phyloP scores from a whole-genome alignment of 2,329 filamentous ascomycete species.

The Didymella pinodella region DNA sequence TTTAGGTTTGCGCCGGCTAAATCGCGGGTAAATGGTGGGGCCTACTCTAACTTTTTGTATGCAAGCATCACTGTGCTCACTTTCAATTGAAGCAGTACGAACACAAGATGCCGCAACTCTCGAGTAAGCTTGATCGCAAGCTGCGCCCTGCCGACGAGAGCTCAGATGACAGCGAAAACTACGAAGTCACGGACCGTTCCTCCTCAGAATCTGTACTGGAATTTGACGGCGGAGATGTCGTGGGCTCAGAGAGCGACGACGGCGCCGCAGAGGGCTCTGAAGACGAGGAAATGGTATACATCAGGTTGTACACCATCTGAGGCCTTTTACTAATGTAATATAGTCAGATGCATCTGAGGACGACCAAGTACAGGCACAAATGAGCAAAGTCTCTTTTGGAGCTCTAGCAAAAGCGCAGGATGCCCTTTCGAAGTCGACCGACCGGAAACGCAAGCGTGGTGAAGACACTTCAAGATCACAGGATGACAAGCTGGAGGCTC shows the following conservation, averaged over 20 bases:
- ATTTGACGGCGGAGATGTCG: conserved; percentile 44
- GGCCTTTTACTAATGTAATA: conserved; percentile 16
- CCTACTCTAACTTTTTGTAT: conserved; percentile 19
- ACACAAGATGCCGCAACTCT: conserved; percentile 43
- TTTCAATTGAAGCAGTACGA: neutral
- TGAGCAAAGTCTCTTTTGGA: conserved; percentile 80
- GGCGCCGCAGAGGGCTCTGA: conserved; percentile 19
- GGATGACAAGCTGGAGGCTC: conserved; percentile 56
- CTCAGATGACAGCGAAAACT: conserved; percentile 50
- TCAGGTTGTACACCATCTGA: neutral
- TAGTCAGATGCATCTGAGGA: conserved; percentile 49
- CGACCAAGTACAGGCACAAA: conserved; percentile 53
- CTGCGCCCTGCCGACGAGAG: conserved; percentile 48
- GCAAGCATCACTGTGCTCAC: neutral
- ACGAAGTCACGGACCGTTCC: conserved; percentile 51
- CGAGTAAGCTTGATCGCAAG: conserved; percentile 47
- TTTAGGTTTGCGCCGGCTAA: conserved; percentile 22
- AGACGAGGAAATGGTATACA: conserved; percentile 43
- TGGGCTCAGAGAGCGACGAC: conserved; percentile 47
- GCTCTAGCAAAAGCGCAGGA: conserved; percentile 88
- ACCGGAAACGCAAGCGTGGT: conserved; percentile 55
- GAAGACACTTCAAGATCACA: conserved; percentile 51
- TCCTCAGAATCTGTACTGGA: conserved; percentile 53
- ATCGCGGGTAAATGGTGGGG: conserved; percentile 5
- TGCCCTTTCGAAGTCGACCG: conserved; percentile 59